These are phyloP conservation scores for Trichosanthes cucumerina DNA, from an alignment of 306 rosid species.

Conservation along the genomic window DNA sequence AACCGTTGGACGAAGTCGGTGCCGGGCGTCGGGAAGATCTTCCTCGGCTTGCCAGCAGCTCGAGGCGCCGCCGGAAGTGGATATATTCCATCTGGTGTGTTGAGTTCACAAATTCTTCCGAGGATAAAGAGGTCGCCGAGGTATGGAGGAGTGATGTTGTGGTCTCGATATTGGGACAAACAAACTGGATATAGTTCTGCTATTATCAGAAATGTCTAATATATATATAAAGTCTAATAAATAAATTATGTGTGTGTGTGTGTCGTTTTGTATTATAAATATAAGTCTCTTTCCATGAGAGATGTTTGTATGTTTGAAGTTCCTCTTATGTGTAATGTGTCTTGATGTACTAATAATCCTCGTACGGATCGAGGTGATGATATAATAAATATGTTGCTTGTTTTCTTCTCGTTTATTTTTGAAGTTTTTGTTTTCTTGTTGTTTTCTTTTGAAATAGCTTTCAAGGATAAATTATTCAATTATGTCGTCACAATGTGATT, in stretches of 20 bases:
- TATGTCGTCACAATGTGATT: no score
- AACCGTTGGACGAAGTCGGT: conserved; percentile 33
- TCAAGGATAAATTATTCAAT: no score
- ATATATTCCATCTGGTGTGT: conserved; percentile 37
- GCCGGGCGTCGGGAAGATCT: conserved; percentile 15
- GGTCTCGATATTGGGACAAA: conserved; percentile 51
- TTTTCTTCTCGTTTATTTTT: no score
- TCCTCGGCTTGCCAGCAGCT: conserved; percentile 61
- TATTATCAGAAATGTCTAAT: conserved; percentile 9
- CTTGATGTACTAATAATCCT: not conserved
- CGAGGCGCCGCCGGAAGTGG: conserved; percentile 51
- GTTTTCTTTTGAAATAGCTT: no score
- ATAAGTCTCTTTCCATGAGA: not conserved
- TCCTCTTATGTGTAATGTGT: not conserved
- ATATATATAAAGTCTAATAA: not conserved
- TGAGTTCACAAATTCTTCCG: conserved; percentile 43
- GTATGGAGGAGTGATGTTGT: conserved; percentile 79
- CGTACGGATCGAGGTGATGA: not conserved
- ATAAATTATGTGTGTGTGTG: not conserved
- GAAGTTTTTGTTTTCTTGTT: no score
- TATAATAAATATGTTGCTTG: not conserved
- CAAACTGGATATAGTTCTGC: conserved; percentile 39
- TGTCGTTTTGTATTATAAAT: not conserved
- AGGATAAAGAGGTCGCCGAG: conserved; percentile 33
- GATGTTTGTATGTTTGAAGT: not conserved